Evolutionary conservation across 768 basidiomycete genomes (phyloP), one percentile per base, ranked within the genome.

Genomic region (Chalciporus sphaerocephalus): DNA sequence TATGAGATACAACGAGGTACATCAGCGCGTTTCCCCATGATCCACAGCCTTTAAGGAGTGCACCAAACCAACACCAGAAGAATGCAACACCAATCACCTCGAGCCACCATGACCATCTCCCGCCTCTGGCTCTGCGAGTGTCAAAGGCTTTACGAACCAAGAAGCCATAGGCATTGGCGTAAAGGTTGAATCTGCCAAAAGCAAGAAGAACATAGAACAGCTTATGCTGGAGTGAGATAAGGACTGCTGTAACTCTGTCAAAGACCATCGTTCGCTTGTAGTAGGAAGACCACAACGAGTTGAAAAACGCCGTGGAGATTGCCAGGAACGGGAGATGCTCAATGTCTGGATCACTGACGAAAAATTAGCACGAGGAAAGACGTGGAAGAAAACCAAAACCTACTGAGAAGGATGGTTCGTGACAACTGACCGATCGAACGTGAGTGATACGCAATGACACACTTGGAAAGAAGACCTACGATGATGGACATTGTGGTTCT

Each of bases 331-430:
- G 96, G 15, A 98, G 70, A 58, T 91, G 85, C 61, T 84, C 81
- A 48, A 91, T 90, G 60, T 90, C 87, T 2, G 87, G 88, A 60
- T 91, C 87, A 60, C 86, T 89, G 51, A 16, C 18, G 44, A 21
- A 46, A 42, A 1, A 16, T 45, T 27, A 60, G 62, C 36, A 39
- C n/a, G 25, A 18, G 30, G 39, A 21, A 3, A 10, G 10, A 16
- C n/a, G 18, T 6, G 15, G 21, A n/a, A 1, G 20, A 33, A 22
- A 16, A 28, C 48, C 18, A 30, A 20, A 17, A 69, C 83, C 49
- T 74, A 93, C 83, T 99, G 96, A 37, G 93, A 85, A 5, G 92
- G 93, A 53, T 97, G 92, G 60, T 98, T 97, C n/a, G 95, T 87
- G 42, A 97, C 91, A 41, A 97, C 93, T 96, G 54, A 3, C 36